Evolutionary conservation across 2,329 filamentous ascomycete genomes (phyloP), one percentile per base, ranked within the genome.

Genomic region (Camillea tinctor): DNA sequence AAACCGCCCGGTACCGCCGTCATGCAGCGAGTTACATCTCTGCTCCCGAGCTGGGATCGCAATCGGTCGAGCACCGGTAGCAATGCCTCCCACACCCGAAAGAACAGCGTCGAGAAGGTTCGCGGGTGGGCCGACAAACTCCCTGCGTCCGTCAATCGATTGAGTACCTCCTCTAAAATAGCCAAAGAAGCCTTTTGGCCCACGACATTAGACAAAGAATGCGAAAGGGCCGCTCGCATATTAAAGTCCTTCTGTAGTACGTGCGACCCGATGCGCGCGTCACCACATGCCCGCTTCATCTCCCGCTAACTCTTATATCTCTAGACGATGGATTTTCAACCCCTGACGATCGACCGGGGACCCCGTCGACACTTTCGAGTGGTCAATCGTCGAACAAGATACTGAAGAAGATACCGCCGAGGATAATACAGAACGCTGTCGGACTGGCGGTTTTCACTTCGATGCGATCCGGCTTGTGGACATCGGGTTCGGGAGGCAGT

Each of bases 401-500:
- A 19, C 75, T 82, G 55, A 92, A 94, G 76, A 95, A 93, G 78
- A 97, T 98, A 24, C 94, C 94, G 0, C 80, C 88, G 59, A 84
- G 89, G 71, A 92, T 97, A 59, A 92, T 98, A 68, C 87, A 91
- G 71, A 91, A 95, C 76, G 93, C 93, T 24, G 92, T 94, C 67
- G 94, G 92, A 11, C 84, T 98, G 60, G 93, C 92, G 57, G 91
- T 98, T 67, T 97, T 97, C 78, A 97, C 93, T 0, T 96, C 92
- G 26, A 96, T 97, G 92, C 88, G 94, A 61, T 94, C 92, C 15
- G 94, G 94, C 13, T 79, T 97, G 30, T 97, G 93, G 91, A 83
- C 96, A 68, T 94, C 91, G 52, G 94, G 94, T 52, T 93, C 93
- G 17, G 93, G 93, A 24, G 94, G 94, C 48, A 94, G 92, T 59